Evolutionary conservation across 768 basidiomycete species (phyloP).

Genomic region (Dictyophora rubrovolvata): DNA sequence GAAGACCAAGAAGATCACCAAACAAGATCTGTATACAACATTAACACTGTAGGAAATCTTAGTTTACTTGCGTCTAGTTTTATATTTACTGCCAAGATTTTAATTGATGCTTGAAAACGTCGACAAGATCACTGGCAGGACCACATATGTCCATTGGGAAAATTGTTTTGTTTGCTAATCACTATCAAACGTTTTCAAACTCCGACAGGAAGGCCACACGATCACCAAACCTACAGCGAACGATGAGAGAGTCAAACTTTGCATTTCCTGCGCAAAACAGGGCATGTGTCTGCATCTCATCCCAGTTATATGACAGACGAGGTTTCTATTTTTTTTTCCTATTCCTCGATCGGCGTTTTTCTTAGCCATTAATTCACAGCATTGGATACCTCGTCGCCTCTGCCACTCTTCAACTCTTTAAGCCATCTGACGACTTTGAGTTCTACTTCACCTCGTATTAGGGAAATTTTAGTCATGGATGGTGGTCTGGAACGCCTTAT

Average conservation of each 20-base stretch:
- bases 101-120: too few species aligned
- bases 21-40: too few species aligned
- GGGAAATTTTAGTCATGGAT: slow-evolving; percentile 97
- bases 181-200: not conserved
- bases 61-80: too few species aligned
- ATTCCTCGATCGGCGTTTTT: slow-evolving; percentile 4
- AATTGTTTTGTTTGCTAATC: not conserved
- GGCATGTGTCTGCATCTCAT: slow-evolving; percentile 89
- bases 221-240: not conserved
- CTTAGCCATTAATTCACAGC: slow-evolving; percentile 21
- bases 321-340: slow-evolving; percentile 40
- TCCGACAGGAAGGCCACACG: not conserved
- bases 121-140: too few species aligned
- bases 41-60: too few species aligned
- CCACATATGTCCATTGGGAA: too few species aligned
- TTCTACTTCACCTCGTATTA: slow-evolving; percentile 92
- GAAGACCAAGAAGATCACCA: too few species aligned
- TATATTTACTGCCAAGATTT: too few species aligned
- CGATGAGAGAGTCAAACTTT: slow-evolving; percentile 93
- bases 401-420: slow-evolving; percentile 84
- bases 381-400: slow-evolving; percentile 44
- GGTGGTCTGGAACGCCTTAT: slow-evolving; percentile 95
- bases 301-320: slow-evolving; percentile 89
- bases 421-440: slow-evolving; percentile 95
- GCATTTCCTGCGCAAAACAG: slow-evolving; percentile 91